phyloP scores from a whole-genome alignment of 768 basidiomycete species.

The Termitomyces sp. region DNA sequence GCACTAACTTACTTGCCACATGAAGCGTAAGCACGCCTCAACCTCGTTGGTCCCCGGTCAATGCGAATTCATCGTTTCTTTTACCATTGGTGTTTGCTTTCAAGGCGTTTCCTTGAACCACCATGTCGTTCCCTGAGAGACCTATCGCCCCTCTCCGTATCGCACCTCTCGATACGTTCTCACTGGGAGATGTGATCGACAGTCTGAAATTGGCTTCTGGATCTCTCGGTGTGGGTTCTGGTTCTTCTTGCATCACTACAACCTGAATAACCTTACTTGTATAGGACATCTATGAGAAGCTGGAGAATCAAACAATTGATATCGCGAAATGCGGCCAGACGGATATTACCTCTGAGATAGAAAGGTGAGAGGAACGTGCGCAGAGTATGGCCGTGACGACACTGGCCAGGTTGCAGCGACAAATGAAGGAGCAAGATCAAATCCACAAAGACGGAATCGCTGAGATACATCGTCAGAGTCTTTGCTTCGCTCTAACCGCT shows the following conservation, averaged over 20 bases:
- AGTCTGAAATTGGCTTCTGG: constrained; percentile 25
- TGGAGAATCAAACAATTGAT: constrained; percentile 40
- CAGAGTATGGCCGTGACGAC: neutral
- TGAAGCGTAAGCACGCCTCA: constrained; percentile 8
- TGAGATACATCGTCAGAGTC: constrained; percentile 43
- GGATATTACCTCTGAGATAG: constrained; percentile 34
- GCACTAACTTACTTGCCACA: neutral
- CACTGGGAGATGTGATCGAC: constrained; percentile 9
- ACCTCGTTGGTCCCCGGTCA: constrained; percentile 11
- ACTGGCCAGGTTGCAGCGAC: constrained; percentile 34
- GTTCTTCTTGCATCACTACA: neutral
- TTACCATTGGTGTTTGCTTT: neutral
- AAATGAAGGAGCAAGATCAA: constrained; percentile 38
- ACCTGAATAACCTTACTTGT: neutral
- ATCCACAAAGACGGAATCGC: constrained; percentile 37
- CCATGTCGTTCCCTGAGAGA: constrained; percentile 11
- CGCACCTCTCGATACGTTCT: constrained; percentile 12
- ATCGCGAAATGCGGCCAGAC: constrained; percentile 33
- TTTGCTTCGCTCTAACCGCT: neutral
- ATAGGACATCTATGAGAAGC: constrained; percentile 39
- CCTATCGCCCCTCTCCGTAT: neutral
- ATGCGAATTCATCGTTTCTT: constrained; percentile 3
- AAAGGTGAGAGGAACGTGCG: constrained; percentile 26
- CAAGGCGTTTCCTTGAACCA: constrained; percentile 17
- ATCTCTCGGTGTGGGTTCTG: constrained; percentile 24